phyloP scores from a whole-genome alignment of 345 rosid genomes.

The Eucalyptus albens region DNA sequence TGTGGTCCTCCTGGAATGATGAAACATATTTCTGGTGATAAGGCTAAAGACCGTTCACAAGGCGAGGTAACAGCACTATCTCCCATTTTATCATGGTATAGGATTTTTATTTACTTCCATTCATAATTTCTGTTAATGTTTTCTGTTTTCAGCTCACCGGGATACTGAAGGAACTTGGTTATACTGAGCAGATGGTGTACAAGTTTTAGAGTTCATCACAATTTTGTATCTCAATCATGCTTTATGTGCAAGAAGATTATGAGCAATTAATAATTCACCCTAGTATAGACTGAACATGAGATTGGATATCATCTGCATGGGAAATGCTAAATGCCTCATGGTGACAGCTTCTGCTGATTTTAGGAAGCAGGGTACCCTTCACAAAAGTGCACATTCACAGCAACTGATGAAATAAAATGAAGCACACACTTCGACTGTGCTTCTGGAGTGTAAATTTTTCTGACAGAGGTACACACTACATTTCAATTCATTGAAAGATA shows the following conservation, averaged over 20 bases:
- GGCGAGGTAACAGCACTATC: constrained; percentile 58
- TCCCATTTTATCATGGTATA: not conserved
- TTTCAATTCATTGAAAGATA: not conserved
- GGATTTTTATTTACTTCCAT: not conserved
- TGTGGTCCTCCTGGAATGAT: constrained; percentile 98
- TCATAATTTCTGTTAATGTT: not conserved
- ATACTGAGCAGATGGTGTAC: constrained; percentile 87
- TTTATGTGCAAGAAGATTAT: not conserved
- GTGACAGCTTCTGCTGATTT: not conserved
- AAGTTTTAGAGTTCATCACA: constrained; percentile 37
- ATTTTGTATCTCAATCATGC: not conserved
- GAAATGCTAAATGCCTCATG: not conserved
- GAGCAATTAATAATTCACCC: not conserved
- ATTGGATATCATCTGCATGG: not conserved
- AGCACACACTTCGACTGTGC: not conserved
- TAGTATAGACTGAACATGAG: not conserved
- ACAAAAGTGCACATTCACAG: not conserved
- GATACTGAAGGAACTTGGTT: constrained; percentile 76
- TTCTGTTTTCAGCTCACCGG: constrained; percentile 53
- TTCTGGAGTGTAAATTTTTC: not conserved
- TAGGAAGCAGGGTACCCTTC: not conserved
- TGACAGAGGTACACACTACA: not conserved
- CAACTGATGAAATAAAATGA: not conserved
- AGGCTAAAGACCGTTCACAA: constrained; percentile 80
- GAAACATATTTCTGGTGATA: constrained; percentile 83